phyloP scores from a whole-genome alignment of 805 yeast genomes.

The Lachancea kluyveri region DNA sequence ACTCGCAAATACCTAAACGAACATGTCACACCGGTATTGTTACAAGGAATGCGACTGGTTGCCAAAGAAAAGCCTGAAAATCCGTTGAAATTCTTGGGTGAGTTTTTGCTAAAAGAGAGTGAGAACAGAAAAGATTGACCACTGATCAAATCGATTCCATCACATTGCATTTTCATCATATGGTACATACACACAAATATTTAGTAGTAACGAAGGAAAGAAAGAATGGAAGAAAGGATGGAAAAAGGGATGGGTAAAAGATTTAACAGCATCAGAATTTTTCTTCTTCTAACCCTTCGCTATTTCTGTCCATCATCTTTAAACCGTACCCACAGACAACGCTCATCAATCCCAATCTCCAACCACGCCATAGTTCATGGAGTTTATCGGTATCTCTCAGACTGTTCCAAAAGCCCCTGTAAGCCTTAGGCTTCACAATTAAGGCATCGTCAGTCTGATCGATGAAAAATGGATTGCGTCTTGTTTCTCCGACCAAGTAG shows the following conservation, averaged over 20 bases:
- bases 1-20: conserved; percentile 62
- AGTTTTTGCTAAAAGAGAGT: conserved; percentile 40
- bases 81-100: conserved; percentile 49
- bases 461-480: conserved; percentile 36
- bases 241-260: background rate
- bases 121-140: conserved; percentile 11
- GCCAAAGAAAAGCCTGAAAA: conserved; percentile 47
- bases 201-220: too few species aligned
- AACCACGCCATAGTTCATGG: conserved; percentile 69
- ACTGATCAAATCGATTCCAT: too few species aligned
- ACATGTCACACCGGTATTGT: conserved; percentile 53
- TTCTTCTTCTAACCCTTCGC: conserved; percentile 35
- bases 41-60: conserved; percentile 57
- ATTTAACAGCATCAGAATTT: conserved; percentile 29
- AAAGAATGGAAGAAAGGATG: too few species aligned
- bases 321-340: conserved; percentile 81
- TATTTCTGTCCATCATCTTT: conserved; percentile 47
- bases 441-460: conserved; percentile 42
- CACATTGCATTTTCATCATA: background rate
- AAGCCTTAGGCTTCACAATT: conserved; percentile 53
- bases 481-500: conserved; percentile 39
- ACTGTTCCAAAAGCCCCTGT: conserved; percentile 49
- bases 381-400: conserved; percentile 39
- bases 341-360: conserved; percentile 82
- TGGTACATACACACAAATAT: background rate